Percentiles rank a stretch among this genome's conserved stretches.
Evolutionary conservation across 352 stramenopile genomes (phyloP).

Genomic region (Pythium angustatum): DNA sequence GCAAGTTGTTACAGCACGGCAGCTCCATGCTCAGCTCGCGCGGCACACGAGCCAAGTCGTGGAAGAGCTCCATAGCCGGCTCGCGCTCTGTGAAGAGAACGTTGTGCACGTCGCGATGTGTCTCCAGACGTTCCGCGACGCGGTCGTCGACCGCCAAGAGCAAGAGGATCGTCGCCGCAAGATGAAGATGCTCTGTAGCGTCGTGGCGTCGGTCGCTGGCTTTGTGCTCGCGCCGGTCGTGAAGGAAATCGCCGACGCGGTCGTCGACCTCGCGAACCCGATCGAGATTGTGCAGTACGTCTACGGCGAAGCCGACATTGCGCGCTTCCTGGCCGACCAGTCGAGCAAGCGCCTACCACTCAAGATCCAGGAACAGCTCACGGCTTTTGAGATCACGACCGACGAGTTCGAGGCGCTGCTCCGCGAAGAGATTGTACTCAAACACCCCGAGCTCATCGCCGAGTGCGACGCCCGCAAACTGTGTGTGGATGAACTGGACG

Average conservation of each 20-base stretch:
- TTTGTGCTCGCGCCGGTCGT: conserved; percentile 31
- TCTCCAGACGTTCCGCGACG: conserved; percentile 19
- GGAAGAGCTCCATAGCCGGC: conserved; percentile 15
- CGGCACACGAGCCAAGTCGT: conserved; percentile 10
- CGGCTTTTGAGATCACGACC: conserved; percentile 11
- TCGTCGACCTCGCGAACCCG: conserved; percentile 34
- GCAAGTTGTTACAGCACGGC: conserved; percentile 6
- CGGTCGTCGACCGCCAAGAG: conserved; percentile 17
- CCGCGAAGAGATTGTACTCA: conserved; percentile 25
- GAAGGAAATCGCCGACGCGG: conserved; percentile 30
- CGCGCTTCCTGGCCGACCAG: conserved; percentile 9
- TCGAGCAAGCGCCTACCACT: not conserved
- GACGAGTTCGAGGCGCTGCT: conserved; percentile 29
- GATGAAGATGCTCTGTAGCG: conserved; percentile 26
- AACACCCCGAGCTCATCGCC: conserved; percentile 19
- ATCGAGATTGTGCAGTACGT: conserved; percentile 26
- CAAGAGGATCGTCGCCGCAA: conserved; percentile 29
- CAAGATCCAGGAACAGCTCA: conserved; percentile 10
- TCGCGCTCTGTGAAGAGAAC: conserved; percentile 27
- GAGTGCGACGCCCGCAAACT: conserved; percentile 12
- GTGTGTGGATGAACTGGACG: not conserved
- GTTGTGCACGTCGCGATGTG: conserved; percentile 20
- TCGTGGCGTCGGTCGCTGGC: conserved; percentile 26
- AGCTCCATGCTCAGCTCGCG: conserved; percentile 16
- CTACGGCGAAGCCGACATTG: conserved; percentile 22